Percentiles rank a stretch among this genome's conserved stretches.
These are phyloP conservation scores for Biscogniauxia sp. DNA, from an alignment of 2,329 filamentous ascomycete genomes.

Conservation along the genomic window DNA sequence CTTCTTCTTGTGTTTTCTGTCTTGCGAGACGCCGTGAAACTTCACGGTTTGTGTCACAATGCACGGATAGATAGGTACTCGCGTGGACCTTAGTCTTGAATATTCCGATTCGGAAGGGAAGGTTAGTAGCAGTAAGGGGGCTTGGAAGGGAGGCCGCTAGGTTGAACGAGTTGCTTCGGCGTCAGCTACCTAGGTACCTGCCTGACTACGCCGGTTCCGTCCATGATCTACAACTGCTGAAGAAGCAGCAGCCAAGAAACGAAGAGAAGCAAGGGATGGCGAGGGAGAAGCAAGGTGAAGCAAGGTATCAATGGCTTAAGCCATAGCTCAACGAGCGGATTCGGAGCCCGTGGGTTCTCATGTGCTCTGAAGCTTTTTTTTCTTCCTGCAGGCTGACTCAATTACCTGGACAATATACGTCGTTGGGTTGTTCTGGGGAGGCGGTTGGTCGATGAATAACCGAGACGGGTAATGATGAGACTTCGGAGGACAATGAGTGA, in stretches of 20 bases:
- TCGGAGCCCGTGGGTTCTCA: neutral
- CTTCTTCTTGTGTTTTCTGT: neutral
- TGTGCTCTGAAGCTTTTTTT: neutral
- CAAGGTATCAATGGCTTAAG: neutral
- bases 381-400: neutral
- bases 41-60: neutral
- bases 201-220: neutral
- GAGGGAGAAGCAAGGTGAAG: neutral
- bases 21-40: neutral
- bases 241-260: neutral
- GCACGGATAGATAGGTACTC: neutral
- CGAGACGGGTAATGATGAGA: neutral
- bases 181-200: neutral
- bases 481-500: neutral
- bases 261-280: neutral
- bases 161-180: neutral
- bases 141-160: neutral
- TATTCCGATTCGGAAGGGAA: constrained; percentile 1
- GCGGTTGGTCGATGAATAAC: neutral
- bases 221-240: neutral
- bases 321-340: neutral
- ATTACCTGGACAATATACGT: neutral
- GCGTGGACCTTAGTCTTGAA: neutral
- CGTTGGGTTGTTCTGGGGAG: neutral
- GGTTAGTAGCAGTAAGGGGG: neutral